Evolutionary conservation across 306 rosid genomes (phyloP).

Genomic region (Ammopiptanthus mongolicus): DNA sequence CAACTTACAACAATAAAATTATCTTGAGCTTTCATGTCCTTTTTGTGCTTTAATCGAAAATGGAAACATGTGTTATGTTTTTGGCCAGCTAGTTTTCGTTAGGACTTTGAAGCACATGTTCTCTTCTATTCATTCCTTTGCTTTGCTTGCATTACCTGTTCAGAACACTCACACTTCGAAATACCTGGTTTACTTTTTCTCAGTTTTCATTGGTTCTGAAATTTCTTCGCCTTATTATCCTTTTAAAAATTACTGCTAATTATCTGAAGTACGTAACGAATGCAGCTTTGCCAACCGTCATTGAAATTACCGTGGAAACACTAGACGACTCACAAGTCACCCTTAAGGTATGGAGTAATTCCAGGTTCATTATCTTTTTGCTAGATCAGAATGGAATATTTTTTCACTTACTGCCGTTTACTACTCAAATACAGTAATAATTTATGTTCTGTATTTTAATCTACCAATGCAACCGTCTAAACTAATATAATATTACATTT

Average conservation of each 20-base stretch:
- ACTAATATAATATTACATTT: not conserved
- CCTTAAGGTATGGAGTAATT: constrained; percentile 55
- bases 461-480: not conserved
- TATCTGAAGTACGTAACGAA: not conserved
- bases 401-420: not conserved
- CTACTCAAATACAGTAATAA: not conserved
- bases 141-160: not conserved
- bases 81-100: not conserved
- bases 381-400: not conserved
- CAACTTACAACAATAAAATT: not conserved
- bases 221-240: constrained; percentile 23
- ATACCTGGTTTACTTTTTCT: not conserved
- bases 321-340: constrained; percentile 68
- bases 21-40: not conserved
- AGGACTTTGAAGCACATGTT: not conserved
- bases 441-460: not conserved
- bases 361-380: not conserved
- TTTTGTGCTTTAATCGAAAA: not conserved
- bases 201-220: constrained; percentile 3
- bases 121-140: not conserved
- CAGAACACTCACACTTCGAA: not conserved
- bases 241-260: not conserved
- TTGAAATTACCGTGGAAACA: constrained; percentile 64
- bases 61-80: not conserved
- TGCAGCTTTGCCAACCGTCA: constrained; percentile 81